A percentile compares a stretch with the other conserved stretches of the same genome.
Conservation (phyloP, 2,329 filamentous ascomycete genomes). For the Penicillium sp. region DNA sequence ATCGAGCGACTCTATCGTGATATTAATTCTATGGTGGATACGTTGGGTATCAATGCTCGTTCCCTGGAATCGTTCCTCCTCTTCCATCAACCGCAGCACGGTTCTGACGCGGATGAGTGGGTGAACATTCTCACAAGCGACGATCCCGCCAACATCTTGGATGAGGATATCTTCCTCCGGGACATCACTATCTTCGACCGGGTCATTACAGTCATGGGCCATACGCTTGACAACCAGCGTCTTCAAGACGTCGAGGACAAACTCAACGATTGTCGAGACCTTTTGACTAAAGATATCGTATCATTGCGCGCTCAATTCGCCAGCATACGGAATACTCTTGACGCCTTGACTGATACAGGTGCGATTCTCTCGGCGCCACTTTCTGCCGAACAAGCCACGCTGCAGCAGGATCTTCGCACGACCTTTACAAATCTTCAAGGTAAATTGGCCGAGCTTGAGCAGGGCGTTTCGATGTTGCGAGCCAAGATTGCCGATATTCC, state of each 20-base stretch:
- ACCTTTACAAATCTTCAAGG: slow-evolving; percentile 69
- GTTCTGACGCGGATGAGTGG: slow-evolving; percentile 48
- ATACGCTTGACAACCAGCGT: slow-evolving; percentile 60
- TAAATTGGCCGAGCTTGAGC: slow-evolving; percentile 70
- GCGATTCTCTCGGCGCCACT: slow-evolving; percentile 64
- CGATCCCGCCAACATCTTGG: slow-evolving; percentile 62
- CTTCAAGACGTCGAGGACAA: slow-evolving; percentile 64
- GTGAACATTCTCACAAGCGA: slow-evolving; percentile 36
- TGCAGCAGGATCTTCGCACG: slow-evolving; percentile 76
- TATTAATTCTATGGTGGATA: slow-evolving; percentile 79
- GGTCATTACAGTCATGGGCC: slow-evolving; percentile 60
- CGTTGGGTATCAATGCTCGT: slow-evolving; percentile 78
- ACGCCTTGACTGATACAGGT: slow-evolving; percentile 64
- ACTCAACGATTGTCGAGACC: slow-evolving; percentile 60
- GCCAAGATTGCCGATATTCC: slow-evolving; percentile 62
- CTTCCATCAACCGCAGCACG: slow-evolving; percentile 38
- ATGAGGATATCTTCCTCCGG: slow-evolving; percentile 65
- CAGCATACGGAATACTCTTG: slow-evolving; percentile 71
- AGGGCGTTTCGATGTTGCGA: slow-evolving; percentile 70
- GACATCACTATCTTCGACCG: slow-evolving; percentile 65
- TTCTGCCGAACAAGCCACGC: slow-evolving; percentile 73
- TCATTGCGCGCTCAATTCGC: slow-evolving; percentile 69
- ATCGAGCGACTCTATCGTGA: slow-evolving; percentile 47
- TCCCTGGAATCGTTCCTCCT: slow-evolving; percentile 53
- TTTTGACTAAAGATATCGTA: slow-evolving; percentile 61